These are phyloP conservation scores for Citrus hindsii DNA, from an alignment of 345 rosid species.

Conservation along the genomic window DNA sequence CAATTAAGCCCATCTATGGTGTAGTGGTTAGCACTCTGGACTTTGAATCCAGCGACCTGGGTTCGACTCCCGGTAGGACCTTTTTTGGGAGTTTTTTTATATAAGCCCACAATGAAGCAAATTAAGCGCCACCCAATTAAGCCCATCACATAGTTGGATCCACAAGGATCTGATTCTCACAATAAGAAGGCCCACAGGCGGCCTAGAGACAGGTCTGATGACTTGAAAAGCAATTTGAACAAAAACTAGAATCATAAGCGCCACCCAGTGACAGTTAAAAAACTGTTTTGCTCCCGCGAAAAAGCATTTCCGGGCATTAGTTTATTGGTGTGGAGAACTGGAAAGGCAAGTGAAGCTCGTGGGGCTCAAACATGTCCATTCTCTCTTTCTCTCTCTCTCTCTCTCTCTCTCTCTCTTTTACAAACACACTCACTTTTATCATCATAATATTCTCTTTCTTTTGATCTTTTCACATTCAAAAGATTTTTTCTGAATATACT, in stretches of 20 bases:
- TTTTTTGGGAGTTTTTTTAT: background rate
- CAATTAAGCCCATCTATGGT: no score
- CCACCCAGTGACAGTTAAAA: conserved; percentile 37
- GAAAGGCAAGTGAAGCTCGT: conserved; percentile 50
- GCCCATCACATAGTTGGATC: background rate
- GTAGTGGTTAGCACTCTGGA: conserved; percentile 99
- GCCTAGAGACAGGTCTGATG: conserved; percentile 8
- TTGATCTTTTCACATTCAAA: conserved; percentile 6
- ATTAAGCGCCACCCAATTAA: no score
- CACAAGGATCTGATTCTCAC: background rate
- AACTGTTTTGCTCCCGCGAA: conserved; percentile 50
- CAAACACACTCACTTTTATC: background rate
- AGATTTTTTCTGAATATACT: background rate
- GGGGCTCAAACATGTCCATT: conserved; percentile 10
- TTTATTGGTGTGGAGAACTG: conserved; percentile 55
- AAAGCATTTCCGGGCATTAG: conserved; percentile 32
- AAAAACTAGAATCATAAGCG: background rate
- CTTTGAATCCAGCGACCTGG: conserved; percentile 98
- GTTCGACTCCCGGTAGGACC: conserved; percentile 98
- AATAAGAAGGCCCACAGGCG: background rate
- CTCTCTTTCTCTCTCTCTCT: background rate
- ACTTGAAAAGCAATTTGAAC: background rate
- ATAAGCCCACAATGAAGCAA: no score
- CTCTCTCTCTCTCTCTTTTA: no score
- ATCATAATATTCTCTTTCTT: conserved; percentile 1